These are phyloP conservation scores for Aphanomyces cochlioides DNA, from an alignment of 352 stramenopile genomes.

Conservation along the genomic window DNA sequence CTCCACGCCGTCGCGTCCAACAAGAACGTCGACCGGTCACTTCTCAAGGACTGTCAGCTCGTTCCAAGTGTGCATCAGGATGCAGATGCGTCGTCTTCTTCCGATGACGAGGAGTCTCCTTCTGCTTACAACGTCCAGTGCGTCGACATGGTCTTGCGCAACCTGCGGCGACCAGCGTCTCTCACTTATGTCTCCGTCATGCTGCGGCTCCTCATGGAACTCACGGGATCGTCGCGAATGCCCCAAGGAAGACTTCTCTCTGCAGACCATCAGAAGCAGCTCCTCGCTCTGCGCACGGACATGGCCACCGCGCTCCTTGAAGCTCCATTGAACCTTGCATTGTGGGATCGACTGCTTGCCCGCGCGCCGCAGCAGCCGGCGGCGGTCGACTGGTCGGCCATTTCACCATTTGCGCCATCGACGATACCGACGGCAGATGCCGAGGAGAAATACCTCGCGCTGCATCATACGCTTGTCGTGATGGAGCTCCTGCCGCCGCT, in stretches of 20 bases:
- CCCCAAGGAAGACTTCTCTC: background rate
- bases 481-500: background rate
- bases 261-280: background rate
- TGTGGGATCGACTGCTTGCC: background rate
- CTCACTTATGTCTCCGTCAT: slow-evolving; percentile 43
- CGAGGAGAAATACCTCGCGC: slow-evolving; percentile 6
- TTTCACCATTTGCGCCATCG: background rate
- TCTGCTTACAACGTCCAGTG: background rate
- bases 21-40: slow-evolving; percentile 27
- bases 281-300: background rate
- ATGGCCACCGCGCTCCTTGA: background rate
- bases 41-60: slow-evolving; percentile 26
- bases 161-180: slow-evolving; percentile 1
- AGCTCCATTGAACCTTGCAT: background rate
- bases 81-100: background rate
- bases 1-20: slow-evolving; percentile 6
- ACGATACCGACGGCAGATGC: background rate
- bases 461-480: background rate
- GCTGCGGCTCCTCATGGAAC: slow-evolving; percentile 1
- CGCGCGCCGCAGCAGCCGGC: background rate
- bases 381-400: background rate
- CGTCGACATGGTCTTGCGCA: background rate
- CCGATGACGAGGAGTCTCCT: slow-evolving; percentile 2
- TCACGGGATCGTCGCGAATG: background rate
- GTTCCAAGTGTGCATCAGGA: background rate